These are phyloP conservation scores for Bonia amplexicaulis DNA, from an alignment of 176 grass and related monocot genomes.

Conservation along the genomic window DNA sequence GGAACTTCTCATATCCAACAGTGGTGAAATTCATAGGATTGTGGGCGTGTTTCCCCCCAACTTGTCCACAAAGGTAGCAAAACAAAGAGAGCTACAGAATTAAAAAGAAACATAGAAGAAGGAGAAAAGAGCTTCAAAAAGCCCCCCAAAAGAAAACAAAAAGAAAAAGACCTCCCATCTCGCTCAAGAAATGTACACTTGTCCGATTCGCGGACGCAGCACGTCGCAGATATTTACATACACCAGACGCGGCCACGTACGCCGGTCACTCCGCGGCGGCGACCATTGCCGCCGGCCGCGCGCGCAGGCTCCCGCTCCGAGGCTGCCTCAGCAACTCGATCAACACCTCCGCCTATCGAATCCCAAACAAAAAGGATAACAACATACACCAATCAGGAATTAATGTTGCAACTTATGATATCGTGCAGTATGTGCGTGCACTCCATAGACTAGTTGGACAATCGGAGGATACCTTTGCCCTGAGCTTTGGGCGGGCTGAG, in stretches of 20 bases:
- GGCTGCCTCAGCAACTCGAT: constrained; percentile 42
- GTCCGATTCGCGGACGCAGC: neutral
- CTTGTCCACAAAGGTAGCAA: neutral
- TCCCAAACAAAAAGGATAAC: neutral
- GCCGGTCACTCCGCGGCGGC: neutral
- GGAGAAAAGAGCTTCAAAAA: neutral
- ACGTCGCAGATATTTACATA: neutral
- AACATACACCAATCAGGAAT: neutral
- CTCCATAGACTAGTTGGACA: too few species aligned
- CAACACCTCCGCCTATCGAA: constrained; percentile 42
- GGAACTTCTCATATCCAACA: neutral
- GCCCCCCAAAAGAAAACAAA: neutral
- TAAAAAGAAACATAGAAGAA: too few species aligned
- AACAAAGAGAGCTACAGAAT: neutral
- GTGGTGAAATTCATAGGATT: too few species aligned
- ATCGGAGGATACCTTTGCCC: constrained; percentile 22
- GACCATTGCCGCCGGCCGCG: neutral
- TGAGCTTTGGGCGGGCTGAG: constrained; percentile 21
- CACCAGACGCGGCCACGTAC: neutral
- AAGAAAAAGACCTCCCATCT: neutral
- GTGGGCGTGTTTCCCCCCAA: neutral
- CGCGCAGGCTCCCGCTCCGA: constrained; percentile 2
- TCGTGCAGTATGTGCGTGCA: neutral
- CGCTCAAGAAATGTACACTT: neutral
- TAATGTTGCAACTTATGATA: neutral